Base-by-base conservation (phyloP, 495 filamentous ascomycete genomes). In the Penicillium dipodomyicola region DNA sequence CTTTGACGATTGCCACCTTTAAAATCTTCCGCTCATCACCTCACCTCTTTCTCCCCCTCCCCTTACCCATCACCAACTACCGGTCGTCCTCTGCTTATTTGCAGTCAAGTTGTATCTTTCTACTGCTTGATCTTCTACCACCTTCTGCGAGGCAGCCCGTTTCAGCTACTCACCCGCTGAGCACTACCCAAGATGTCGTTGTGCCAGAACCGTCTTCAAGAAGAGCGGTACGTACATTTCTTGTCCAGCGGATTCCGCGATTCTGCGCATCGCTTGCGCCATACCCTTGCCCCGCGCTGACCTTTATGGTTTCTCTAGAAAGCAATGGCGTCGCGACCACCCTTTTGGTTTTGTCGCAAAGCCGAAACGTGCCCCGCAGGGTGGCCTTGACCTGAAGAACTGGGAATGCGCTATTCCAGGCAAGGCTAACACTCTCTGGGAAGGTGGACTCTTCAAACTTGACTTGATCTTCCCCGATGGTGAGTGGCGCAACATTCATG, bases 331-430 rank as follows among this genome's bases (percentile, higher is more conserved):
- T 44, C 86, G 86, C 57, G 95, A 99, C 65, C 94, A 99, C 63
- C 94, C 94, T 0, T 99, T 97, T 65, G 95, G 95, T 39, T 99
- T 99, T 80, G 96, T 87, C 71, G 94, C 94, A 25, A 88, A 92
- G 61, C 94, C 95, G 2, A 72, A 87, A 50, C 88, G 91, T 62
- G 93, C 85, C 50, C 64, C 84, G 7, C 81, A 90, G 54, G 92
- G 92, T 19, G 85, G 90, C 1, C 79, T 97, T 27, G 95, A 99
- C 65, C 72, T 99, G 45, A 97, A 97, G 82, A 80, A 83, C 42
- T 99, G 94, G 94, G 91, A 96, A 58, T 99, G 94, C 63, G 92
- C 91, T 25, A 87, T 99, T 27, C 94, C 94, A 4, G 94, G 95
- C 62, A 97, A 96, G 69, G 86, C 94, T 52, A 91, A 92, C 76